A percentile compares a stretch with the other conserved stretches of the same genome.
Evolutionary conservation across 768 basidiomycete species (phyloP).

Genomic region (Chalciporus piperatus): DNA sequence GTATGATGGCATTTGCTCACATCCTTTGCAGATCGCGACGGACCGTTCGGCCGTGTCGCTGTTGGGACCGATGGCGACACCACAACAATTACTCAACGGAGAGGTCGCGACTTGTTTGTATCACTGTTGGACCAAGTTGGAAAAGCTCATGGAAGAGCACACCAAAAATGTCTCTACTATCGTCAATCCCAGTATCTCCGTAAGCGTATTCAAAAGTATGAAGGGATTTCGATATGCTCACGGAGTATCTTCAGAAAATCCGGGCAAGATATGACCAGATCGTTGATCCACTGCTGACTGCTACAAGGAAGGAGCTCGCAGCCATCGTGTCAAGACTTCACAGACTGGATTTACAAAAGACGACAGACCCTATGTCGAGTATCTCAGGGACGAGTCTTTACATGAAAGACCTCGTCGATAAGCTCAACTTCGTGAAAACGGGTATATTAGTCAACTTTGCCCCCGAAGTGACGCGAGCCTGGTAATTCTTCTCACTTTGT

Average conservation of each 20-base stretch:
- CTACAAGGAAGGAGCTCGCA: constrained; percentile 78
- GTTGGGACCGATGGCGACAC: constrained; percentile 72
- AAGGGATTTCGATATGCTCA: not conserved
- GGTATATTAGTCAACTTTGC: constrained; percentile 77
- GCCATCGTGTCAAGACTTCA: constrained; percentile 82
- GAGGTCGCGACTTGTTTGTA: constrained; percentile 70
- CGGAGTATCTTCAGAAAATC: constrained; percentile 19
- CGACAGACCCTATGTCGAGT: constrained; percentile 60
- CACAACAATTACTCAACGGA: constrained; percentile 76
- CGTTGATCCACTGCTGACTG: constrained; percentile 57
- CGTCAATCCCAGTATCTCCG: constrained; percentile 58
- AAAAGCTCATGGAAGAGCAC: constrained; percentile 26
- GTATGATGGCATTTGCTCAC: not conserved
- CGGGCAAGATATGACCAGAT: constrained; percentile 48
- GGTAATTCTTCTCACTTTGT: constrained; percentile 43
- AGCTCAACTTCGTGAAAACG: constrained; percentile 68
- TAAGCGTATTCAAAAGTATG: constrained; percentile 30
- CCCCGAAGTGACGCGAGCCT: constrained; percentile 68
- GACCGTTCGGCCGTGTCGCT: constrained; percentile 74
- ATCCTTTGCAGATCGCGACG: constrained; percentile 50
- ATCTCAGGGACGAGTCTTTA: constrained; percentile 64
- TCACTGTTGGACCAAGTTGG: constrained; percentile 23
- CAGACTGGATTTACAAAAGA: constrained; percentile 76
- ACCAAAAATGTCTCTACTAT: constrained; percentile 44
- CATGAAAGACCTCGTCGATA: constrained; percentile 84